phyloP scores from a whole-genome alignment of 164 flowering plant species.

The Aristolochia fimbriata region DNA sequence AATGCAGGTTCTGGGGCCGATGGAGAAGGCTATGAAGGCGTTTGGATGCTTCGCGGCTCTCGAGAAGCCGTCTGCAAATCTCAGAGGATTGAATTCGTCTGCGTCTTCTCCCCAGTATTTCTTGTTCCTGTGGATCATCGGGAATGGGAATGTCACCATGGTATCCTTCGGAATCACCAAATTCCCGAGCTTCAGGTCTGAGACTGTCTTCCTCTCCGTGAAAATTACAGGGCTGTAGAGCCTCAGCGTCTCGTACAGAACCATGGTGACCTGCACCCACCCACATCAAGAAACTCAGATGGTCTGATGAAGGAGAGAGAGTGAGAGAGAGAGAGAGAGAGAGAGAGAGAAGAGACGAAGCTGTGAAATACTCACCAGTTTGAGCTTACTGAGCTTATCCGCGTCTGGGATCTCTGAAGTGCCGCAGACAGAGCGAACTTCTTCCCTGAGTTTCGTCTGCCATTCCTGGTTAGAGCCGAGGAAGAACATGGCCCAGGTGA shows the following conservation, averaged over 20 bases:
- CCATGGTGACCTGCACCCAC: conserved; percentile 26
- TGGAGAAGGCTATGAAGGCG: conserved; percentile 22
- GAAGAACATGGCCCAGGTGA: conserved; percentile 28
- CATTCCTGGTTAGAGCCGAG: conserved; percentile 25
- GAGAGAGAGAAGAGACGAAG: too few species aligned
- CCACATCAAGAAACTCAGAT: background rate
- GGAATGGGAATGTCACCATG: conserved; percentile 10
- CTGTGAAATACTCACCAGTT: conserved; percentile 14
- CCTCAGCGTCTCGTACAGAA: conserved; percentile 25
- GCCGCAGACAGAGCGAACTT: conserved; percentile 8
- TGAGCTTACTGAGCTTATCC: conserved; percentile 19
- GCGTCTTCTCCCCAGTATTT: conserved; percentile 37
- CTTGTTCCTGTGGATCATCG: conserved; percentile 15
- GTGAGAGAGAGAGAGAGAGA: too few species aligned
- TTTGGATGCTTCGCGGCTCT: conserved; percentile 29
- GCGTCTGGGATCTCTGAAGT: conserved; percentile 14
- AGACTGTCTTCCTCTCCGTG: conserved; percentile 10
- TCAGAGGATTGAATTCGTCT: conserved; percentile 25
- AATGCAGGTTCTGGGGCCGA: conserved; percentile 25
- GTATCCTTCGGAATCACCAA: conserved; percentile 21
- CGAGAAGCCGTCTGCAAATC: conserved; percentile 27
- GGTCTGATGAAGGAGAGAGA: background rate
- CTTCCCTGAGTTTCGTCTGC: conserved; percentile 28
- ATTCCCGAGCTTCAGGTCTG: conserved; percentile 17
- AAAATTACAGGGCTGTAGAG: conserved; percentile 23